Conservation (phyloP, 306 rosid genomes). For the Cyclanthera cordifolia region DNA sequence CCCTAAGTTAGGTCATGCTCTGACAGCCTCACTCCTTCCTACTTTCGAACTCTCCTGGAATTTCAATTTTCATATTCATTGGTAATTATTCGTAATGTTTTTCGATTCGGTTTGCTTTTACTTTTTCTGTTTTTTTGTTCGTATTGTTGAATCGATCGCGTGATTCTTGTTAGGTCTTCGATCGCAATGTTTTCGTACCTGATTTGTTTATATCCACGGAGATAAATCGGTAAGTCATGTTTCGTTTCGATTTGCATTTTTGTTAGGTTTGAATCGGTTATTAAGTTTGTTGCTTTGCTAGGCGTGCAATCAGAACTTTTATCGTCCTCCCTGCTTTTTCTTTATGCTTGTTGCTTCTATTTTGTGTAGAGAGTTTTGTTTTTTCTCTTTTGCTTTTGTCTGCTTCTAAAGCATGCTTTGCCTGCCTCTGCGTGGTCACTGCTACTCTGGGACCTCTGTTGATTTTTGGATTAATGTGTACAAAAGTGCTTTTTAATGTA, state of each 20-base stretch:
- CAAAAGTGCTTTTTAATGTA: not conserved
- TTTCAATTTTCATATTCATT: not conserved
- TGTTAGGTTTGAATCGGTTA: not conserved
- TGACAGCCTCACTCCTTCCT: constrained; percentile 98
- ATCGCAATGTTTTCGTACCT: not conserved
- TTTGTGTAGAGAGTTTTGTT: not conserved
- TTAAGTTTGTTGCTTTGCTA: not conserved
- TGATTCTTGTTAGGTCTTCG: not conserved
- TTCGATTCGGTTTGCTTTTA: not conserved
- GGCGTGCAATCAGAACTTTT: constrained; percentile 11
- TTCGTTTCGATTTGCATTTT: not conserved
- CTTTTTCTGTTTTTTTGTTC: not conserved
- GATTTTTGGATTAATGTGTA: not conserved
- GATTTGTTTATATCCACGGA: not conserved
- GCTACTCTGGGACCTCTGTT: not conserved
- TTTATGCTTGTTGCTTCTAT: not conserved
- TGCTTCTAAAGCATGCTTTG: not conserved
- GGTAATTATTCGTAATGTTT: not conserved
- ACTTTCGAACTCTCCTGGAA: constrained; percentile 27
- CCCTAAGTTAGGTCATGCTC: constrained; percentile 94
- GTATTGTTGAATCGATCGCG: not conserved
- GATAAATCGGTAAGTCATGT: not conserved
- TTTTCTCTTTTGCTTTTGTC: constrained; percentile 6
- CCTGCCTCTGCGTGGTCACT: constrained; percentile 2
- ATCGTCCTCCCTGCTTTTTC: constrained; percentile 1